Evolutionary conservation across 176 grass and related monocot genomes (phyloP).

Genomic region (Zoysia pacifica): DNA sequence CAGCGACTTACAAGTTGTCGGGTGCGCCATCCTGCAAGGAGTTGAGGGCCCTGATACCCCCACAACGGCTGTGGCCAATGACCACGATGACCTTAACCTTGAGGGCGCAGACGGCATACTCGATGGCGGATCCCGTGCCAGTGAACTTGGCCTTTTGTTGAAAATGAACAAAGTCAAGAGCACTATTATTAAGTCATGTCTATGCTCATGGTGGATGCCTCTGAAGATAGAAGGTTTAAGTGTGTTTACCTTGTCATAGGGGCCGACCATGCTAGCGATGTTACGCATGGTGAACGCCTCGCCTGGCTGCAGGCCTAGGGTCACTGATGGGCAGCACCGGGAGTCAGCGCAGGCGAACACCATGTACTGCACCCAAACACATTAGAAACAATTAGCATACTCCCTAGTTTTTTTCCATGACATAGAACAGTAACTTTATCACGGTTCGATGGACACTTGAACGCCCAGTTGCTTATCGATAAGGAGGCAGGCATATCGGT

Average conservation of each 20-base stretch:
- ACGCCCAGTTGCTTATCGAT: conserved; percentile 17
- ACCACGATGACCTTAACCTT: conserved; percentile 80
- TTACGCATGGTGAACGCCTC: conserved; percentile 95
- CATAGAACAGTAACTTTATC: background rate
- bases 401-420: background rate
- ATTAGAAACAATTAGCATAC: background rate
- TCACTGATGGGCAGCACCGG: conserved; percentile 92
- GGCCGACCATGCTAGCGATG: conserved; percentile 79
- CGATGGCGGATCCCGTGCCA: conserved; percentile 72
- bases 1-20: conserved; percentile 54
- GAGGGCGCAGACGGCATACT: conserved; percentile 81
- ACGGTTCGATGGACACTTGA: background rate
- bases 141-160: conserved; percentile 56
- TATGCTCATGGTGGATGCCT: background rate
- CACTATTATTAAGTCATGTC: background rate
- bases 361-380: conserved; percentile 67
- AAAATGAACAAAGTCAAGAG: background rate
- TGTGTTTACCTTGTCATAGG: conserved; percentile 61
- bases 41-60: conserved; percentile 88
- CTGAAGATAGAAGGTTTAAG: background rate
- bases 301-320: conserved; percentile 74
- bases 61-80: conserved; percentile 93
- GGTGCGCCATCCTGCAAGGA: conserved; percentile 63
- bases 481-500: conserved; percentile 12
- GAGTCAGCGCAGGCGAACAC: conserved; percentile 92